Base-by-base conservation (phyloP, 208 protist species). In the Endotrypanum monterogeii region DNA sequence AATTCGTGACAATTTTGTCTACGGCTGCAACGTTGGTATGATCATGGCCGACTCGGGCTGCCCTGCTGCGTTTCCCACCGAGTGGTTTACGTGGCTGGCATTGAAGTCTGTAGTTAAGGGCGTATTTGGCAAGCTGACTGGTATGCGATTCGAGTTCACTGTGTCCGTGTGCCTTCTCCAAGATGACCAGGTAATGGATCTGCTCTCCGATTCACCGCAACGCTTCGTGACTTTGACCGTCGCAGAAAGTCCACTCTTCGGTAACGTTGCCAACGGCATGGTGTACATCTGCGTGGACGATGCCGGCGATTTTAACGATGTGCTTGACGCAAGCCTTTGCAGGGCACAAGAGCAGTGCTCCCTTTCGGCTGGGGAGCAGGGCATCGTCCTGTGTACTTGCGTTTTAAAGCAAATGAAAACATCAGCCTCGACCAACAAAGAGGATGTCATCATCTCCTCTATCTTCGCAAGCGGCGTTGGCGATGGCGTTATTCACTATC, bases 401-500 rank as follows among this genome's bases (percentile, higher is more conserved):
- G 81, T 94, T 44, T 76, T 94, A 46, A 94, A 94, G 76, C 89
- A 94, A 58, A 74, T 91, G 6, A 69, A 74, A 30, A 84, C 69
- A 18, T 80, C 72, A 44, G 50, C 54, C 18, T 74, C 77, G 16
- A 58, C 69, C 1, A 79, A 79, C 60, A 84, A 89, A 60, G 78
- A 82, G 63, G 88, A 93, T 63, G 79, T 94, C 68, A 62, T 91
- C 20, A 68, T 94, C 2, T 94, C 89, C 1, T 94, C 89, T 39
- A 83, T 94, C 76, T 92, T 94, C 57, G 87, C 84, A 35, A 88
- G 81, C 35, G 86, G 89, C 20, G 87, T 92, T 8, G 89, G 87
- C 28, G 74, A 84, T 67, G 83, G 89, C 44, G 76, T 92, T 23
- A 88, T 94, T 35, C 89, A 94, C 63, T 94, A 94, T 77, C 87